Base-by-base conservation (phyloP, 1,139 yeast genomes). In the Scheffersomyces illinoinensis region DNA sequence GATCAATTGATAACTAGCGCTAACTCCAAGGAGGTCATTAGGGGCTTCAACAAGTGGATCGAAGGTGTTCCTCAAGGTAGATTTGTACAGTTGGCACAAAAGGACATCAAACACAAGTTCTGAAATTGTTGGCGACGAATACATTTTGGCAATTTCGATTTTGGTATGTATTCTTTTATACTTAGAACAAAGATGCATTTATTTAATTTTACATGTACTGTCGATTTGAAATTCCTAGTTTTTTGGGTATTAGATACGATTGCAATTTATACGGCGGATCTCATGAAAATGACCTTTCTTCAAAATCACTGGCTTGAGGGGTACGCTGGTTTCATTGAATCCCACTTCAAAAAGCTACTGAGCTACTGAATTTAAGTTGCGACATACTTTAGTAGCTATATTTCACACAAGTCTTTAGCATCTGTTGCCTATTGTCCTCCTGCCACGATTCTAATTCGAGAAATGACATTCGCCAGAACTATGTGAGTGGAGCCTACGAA, bases 31-130 rank as follows among this genome's bases (percentile, higher is more conserved):
- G 97, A 91, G 74, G 87, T 87, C 48, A 78, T 87, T 64, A 78
- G 80, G 58, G 97, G 97, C 4, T 81, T 90, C 62, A 79, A 82
- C 58, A 85, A 85, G 68, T 92, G 95, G 89, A 76, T 89, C 54
- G 77, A 83, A 61, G 95, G 96, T 56, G 81, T 84, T 62, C 97
- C 97, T 2, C 96, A 90, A 72, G 71, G 76, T 55, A 83, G 93
- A 57, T 91, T 91, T 70, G 76, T 76, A 53, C 80, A 82, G 67
- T 76, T 91, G 69, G 82, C 85, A 47, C 74, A 74, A 58, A 88
- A 84, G 72, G 79, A 82, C 61, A 78, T 86, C 60, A 84, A 83
- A 68, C 93, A 89, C 71, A 90, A 90, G 76, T 69, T 90, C 62
- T 87, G 66, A 63, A 33, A 33, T 33, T 33, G 43, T 33, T 33